These are phyloP conservation scores for Phytophthora megakarya DNA, from an alignment of 352 stramenopile genomes.

Conservation along the genomic window DNA sequence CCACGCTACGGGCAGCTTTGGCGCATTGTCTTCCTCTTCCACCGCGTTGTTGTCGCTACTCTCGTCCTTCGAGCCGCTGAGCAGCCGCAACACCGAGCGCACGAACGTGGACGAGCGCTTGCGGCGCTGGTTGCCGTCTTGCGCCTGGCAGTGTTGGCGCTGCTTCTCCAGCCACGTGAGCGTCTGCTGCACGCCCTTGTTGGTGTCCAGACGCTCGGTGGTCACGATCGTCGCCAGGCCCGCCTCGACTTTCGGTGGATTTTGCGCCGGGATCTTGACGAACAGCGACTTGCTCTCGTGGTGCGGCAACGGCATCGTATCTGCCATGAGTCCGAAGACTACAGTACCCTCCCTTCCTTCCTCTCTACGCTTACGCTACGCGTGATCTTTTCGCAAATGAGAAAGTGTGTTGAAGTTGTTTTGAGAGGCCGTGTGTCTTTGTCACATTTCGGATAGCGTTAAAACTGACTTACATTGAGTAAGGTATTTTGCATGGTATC, in stretches of 20 bases:
- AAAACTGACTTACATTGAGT: slow-evolving; percentile 4
- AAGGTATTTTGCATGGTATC: background rate
- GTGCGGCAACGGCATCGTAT: slow-evolving; percentile 24
- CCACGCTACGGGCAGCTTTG: slow-evolving; percentile 48
- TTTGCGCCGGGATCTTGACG: slow-evolving; percentile 14
- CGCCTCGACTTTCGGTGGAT: background rate
- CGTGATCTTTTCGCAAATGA: slow-evolving; percentile 34
- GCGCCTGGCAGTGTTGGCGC: slow-evolving; percentile 38
- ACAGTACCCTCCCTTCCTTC: background rate
- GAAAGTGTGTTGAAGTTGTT: slow-evolving; percentile 30
- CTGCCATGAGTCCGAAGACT: too few species aligned
- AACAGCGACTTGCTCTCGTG: slow-evolving; percentile 41
- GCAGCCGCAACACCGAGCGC: slow-evolving; percentile 57
- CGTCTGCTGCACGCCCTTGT: slow-evolving; percentile 59
- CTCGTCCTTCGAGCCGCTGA: slow-evolving; percentile 35
- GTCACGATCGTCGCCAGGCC: background rate
- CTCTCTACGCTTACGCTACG: background rate
- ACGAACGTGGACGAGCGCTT: slow-evolving; percentile 68
- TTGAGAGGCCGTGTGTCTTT: slow-evolving; percentile 28
- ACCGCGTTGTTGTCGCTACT: slow-evolving; percentile 18
- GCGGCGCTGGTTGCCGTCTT: slow-evolving; percentile 41
- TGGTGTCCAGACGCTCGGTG: background rate
- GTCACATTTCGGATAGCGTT: slow-evolving; percentile 22
- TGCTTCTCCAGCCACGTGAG: slow-evolving; percentile 77
- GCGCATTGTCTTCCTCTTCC: slow-evolving; percentile 24